Conservation (phyloP, 495 filamentous ascomycete genomes). For the Delitschia confertaspora region DNA sequence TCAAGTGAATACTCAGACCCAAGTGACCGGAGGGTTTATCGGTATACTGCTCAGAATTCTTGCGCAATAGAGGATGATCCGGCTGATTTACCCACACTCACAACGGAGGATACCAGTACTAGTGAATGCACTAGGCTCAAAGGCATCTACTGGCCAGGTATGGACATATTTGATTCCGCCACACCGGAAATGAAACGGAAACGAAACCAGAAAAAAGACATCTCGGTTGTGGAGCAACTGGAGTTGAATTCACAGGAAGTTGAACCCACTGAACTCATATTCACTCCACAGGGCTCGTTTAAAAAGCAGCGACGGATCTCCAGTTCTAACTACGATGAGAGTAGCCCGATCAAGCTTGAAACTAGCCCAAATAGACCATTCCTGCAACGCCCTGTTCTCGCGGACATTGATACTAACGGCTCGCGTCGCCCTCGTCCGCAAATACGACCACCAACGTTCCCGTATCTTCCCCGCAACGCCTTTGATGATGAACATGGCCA, state of each 20-base stretch:
- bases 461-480: slow-evolving; percentile 1
- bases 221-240: slow-evolving; percentile 59
- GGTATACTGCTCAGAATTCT: slow-evolving; percentile 14
- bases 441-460: slow-evolving; percentile 3
- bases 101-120: slow-evolving; percentile 20
- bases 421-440: slow-evolving; percentile 13
- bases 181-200: slow-evolving; percentile 64
- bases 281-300: slow-evolving; percentile 44
- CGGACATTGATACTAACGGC: slow-evolving; percentile 23
- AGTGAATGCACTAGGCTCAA: slow-evolving; percentile 51
- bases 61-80: slow-evolving; percentile 24
- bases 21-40: slow-evolving; percentile 11
- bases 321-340: slow-evolving; percentile 33
- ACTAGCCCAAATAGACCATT: slow-evolving; percentile 13
- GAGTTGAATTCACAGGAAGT: slow-evolving; percentile 56
- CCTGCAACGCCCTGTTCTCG: slow-evolving; percentile 20
- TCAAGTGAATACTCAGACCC: slow-evolving; percentile 25
- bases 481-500: slow-evolving; percentile 16
- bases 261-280: slow-evolving; percentile 64
- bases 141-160: slow-evolving; percentile 70
- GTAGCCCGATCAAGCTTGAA: slow-evolving; percentile 22
- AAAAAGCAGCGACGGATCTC: slow-evolving; percentile 51
- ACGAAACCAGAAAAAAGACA: slow-evolving; percentile 81
- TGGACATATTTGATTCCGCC: slow-evolving; percentile 83
- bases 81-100: slow-evolving; percentile 10